Percentiles rank a stretch among this genome's conserved stretches.
These are phyloP conservation scores for Lentinula sp. DNA, from an alignment of 768 basidiomycete species.

Conservation along the genomic window DNA sequence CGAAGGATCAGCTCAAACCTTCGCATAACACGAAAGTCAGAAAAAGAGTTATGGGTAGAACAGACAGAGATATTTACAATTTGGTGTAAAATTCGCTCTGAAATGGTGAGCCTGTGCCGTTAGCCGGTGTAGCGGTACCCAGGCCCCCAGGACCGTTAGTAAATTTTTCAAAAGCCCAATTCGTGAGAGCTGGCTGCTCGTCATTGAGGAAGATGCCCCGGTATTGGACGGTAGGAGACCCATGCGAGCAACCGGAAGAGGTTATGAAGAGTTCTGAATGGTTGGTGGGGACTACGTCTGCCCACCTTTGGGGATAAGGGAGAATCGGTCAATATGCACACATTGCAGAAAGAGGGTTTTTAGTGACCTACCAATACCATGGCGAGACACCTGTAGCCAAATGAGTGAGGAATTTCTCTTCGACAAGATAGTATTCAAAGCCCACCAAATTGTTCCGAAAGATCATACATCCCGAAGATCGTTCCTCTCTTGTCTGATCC, in stretches of 20 bases:
- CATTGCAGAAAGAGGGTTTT: neutral
- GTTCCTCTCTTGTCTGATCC: conserved; percentile 68
- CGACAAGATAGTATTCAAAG: neutral
- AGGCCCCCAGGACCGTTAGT: conserved; percentile 53
- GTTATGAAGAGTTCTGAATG: conserved; percentile 44
- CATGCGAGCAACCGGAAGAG: conserved; percentile 44
- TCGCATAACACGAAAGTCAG: neutral
- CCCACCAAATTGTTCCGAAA: conserved; percentile 62
- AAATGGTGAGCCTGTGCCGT: conserved; percentile 43
- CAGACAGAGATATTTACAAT: neutral
- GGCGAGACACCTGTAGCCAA: conserved; percentile 48
- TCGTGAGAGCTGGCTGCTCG: conserved; percentile 65
- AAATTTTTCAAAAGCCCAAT: conserved; percentile 67
- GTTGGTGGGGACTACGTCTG: conserved; percentile 61
- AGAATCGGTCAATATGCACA: neutral
- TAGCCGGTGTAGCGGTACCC: conserved; percentile 52
- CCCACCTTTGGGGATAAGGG: conserved; percentile 45
- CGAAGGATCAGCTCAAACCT: conserved; percentile 65
- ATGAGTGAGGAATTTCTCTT: neutral
- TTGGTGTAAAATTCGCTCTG: conserved; percentile 34
- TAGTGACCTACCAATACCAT: conserved; percentile 51
- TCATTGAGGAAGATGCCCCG: conserved; percentile 74
- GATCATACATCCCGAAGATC: conserved; percentile 61
- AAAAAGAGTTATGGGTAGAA: too few species aligned
- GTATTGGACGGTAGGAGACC: conserved; percentile 61